Conservation (phyloP, 108 stramenopile genomes). For the Cyclotella atomus region DNA sequence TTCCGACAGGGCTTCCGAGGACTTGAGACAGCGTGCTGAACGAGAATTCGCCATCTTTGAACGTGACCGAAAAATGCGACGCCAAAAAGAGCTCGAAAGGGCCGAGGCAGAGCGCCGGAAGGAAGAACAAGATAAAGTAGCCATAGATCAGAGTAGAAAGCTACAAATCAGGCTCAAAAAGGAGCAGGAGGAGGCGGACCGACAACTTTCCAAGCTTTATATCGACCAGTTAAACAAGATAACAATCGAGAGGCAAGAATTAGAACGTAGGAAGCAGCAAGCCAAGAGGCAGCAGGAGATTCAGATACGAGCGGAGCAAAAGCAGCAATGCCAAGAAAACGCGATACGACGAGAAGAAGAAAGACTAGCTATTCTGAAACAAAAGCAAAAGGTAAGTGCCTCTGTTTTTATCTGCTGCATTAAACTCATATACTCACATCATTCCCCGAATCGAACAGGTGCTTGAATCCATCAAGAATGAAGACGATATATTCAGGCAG, state of each 20-base stretch:
- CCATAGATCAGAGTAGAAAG: conserved; percentile 44
- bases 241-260: conserved; percentile 11
- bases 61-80: conserved; percentile 37
- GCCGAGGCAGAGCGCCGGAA: conserved; percentile 18
- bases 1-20: conserved; percentile 64
- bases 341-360: conserved; percentile 18
- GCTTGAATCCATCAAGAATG: conserved; percentile 33
- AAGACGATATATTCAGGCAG: conserved; percentile 46
- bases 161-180: conserved; percentile 44
- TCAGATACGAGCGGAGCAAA: conserved; percentile 23
- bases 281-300: conserved; percentile 42
- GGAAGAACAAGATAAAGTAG: conserved; percentile 17
- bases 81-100: conserved; percentile 41
- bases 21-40: conserved; percentile 49
- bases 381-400: conserved; percentile 33
- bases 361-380: conserved; percentile 6
- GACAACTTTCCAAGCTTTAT: conserved; percentile 39
- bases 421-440: neutral
- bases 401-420: neutral
- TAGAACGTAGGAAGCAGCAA: conserved; percentile 33
- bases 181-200: conserved; percentile 35
- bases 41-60: conserved; percentile 65
- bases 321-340: conserved; percentile 47
- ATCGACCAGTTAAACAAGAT: conserved; percentile 30
- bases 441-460: neutral